Base-by-base conservation (phyloP, 2,329 filamentous ascomycete genomes). In the Neonectria coccinea region DNA sequence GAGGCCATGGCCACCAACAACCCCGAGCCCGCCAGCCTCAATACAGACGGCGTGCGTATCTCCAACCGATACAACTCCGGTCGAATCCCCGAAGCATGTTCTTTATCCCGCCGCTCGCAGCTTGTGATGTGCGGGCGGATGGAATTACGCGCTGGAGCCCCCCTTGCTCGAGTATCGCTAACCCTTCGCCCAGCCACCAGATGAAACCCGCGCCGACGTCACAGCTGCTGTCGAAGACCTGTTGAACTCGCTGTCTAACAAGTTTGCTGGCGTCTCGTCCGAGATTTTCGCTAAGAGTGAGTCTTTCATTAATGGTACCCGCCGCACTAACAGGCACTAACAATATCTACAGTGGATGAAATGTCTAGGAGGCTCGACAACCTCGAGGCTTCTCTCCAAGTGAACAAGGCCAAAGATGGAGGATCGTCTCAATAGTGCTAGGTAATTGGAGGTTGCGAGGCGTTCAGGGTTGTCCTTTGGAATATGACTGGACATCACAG, bases 241-340 rank as follows among this genome's bases (percentile, higher is more conserved):
- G 3, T 83, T 97, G 4, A 93, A 94, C 76, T 91, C 93, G 50
- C 82, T 97, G 0, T 92, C 92, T 56, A 91, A 88, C 78, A 97
- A 97, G 78, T 97, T 97, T 78, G 90, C 92, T 20, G 88, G 88
- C 12, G 89, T 97, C 5, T 97, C 93, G 9, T 91, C 89, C 64
- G 94, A 97, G 80, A 91, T 97, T 64, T 93, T 97, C 73, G 88
- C 91, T 41, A 97, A 97, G 81, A 92, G 94, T 97, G 79, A 77
- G 90, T 82, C 56, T 16, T 57, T 16, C 5, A 1, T 44, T 6
- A 9, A 9, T 16, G 4, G 12, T 6, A 10, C 22, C 5, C 10
- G n/a, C 16, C 14, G 18, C 1, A 31, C 36, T 22, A 10, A 2
- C 48, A n/a, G 8, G 9, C 50, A 25, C 68, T 76, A 16, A 74